Conservation (phyloP, 2,329 filamentous ascomycete genomes). For the Scortechinia acanthostroma region DNA sequence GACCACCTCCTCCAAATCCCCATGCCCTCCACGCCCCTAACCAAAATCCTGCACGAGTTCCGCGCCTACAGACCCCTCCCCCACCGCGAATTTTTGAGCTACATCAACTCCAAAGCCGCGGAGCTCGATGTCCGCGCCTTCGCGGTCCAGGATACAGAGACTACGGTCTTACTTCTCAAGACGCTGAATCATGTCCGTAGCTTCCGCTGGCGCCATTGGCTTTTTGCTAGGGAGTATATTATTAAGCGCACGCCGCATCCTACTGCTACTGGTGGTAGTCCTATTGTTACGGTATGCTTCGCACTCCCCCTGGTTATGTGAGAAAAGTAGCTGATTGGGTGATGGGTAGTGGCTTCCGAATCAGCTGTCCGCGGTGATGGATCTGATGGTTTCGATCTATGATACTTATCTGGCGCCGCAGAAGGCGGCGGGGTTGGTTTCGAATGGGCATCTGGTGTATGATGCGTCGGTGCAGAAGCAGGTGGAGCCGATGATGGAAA, state of each 20-base stretch:
- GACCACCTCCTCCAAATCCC: conserved; percentile 60
- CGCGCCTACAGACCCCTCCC: conserved; percentile 61
- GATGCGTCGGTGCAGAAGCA: conserved; percentile 6
- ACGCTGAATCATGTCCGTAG: conserved; percentile 34
- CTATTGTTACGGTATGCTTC: conserved; percentile 31
- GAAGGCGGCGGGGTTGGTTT: conserved; percentile 3
- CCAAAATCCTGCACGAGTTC: conserved; percentile 63
- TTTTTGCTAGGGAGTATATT: conserved; percentile 37
- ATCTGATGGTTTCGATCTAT: conserved; percentile 33
- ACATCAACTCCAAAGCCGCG: conserved; percentile 26
- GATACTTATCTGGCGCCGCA: conserved; percentile 12
- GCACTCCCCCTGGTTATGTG: not conserved
- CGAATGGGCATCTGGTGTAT: not conserved
- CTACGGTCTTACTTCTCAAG: conserved; percentile 30
- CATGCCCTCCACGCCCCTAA: conserved; percentile 66
- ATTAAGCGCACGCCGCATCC: conserved; percentile 32
- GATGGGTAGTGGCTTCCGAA: conserved; percentile 35
- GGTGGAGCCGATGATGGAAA: conserved; percentile 21
- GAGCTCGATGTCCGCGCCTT: conserved; percentile 26
- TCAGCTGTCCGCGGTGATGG: conserved; percentile 36
- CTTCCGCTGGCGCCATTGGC: conserved; percentile 38
- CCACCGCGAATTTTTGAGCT: conserved; percentile 59
- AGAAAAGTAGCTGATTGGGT: not conserved
- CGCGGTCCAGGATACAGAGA: conserved; percentile 23
- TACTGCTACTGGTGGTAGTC: conserved; percentile 36